Conservation (phyloP, 2,329 filamentous ascomycete species). For the Endothia cerciana region DNA sequence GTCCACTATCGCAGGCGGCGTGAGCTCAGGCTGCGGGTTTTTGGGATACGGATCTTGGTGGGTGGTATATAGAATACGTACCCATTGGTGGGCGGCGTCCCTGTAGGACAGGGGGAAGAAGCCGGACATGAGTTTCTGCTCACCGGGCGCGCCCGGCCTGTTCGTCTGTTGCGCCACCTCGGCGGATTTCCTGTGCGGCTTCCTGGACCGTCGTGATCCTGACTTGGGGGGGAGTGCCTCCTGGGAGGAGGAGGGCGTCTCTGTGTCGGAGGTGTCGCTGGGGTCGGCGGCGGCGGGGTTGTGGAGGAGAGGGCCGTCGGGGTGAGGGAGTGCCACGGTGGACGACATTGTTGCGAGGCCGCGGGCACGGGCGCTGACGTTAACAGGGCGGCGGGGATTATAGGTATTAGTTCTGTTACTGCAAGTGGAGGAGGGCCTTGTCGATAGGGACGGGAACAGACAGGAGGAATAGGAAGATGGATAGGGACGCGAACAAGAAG, state of each 20-base stretch:
- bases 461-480: not conserved
- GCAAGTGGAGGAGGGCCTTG: constrained; percentile 11
- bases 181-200: not conserved
- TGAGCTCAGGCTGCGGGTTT: constrained; percentile 28
- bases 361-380: constrained; percentile 9
- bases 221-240: constrained; percentile 9
- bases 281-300: constrained; percentile 14
- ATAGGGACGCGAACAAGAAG: not conserved
- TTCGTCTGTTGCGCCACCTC: constrained; percentile 15
- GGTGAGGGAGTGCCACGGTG: constrained; percentile 32
- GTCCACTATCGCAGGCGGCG: constrained; percentile 63
- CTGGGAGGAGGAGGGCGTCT: constrained; percentile 20
- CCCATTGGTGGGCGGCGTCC: constrained; percentile 91
- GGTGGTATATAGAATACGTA: constrained; percentile 49
- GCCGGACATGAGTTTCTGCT: constrained; percentile 50
- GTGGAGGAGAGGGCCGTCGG: not conserved
- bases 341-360: constrained; percentile 36
- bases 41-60: not conserved
- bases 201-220: constrained; percentile 21
- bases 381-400: constrained; percentile 15
- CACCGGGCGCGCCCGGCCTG: constrained; percentile 19
- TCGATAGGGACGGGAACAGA: not conserved
- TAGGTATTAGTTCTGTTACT: constrained; percentile 2
- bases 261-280: constrained; percentile 7
- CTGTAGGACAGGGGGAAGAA: constrained; percentile 90